Evolutionary conservation across 441 rosid genomes (phyloP), one percentile per base, ranked within the genome.

Genomic region (Biscutella laevigata): DNA sequence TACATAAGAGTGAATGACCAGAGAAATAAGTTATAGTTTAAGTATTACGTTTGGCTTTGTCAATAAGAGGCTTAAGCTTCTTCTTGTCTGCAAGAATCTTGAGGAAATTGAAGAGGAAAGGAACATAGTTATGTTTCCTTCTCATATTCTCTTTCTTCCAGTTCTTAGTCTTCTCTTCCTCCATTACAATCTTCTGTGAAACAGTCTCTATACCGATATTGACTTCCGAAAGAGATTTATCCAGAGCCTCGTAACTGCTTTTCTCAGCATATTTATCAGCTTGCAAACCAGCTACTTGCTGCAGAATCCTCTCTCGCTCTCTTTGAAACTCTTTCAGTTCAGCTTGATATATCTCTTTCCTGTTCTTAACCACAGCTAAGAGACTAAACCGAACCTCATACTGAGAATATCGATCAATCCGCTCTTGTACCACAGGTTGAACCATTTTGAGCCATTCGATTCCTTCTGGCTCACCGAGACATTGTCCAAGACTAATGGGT

Each of bases 181-280:
- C 71, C 62, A 59, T 14, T 1, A 67, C 71, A 67, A 60, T 67
- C 62, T 67, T 67, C 66, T 67, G 71, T 10, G 67, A 67, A 43
- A 67, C 57, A 4, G 62, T 55, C 47, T 67, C 71, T 14, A 67
- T 67, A 4, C 71, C 62, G 8, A 26, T 28, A 33, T 67, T 67
- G 17, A 67, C 57, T 40, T 67, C 67, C 3, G 71, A 53, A 47
- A 67, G 67, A 14, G 66, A 60, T 5, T 25, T 47, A 47, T 67
- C 71, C 7, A 67, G 52, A 53, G 67, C 71, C 53, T 67, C 71
- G 13, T 59, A 67, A 12, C 62, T 67, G 35, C 71, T 67, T 48
- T 59, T 67, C 62, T 67, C 71, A 0, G 71, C 53, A n/a, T 62
- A 62, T 67, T 79, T 74, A 27, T 86, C 95, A 0, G 80, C 61